Conservation (phyloP, 306 rosid species). For the barrel medic (Medicago truncatula) region MtrunA17r5.0-ANR NC_053045.1:48703501-48704000, state of each 20-base stretch:
- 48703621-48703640: conserved; percentile 94
- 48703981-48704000: too few species aligned
- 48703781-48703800: neutral
- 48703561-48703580: conserved; percentile 75
- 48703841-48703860: too few species aligned
- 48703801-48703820: too few species aligned
- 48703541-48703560: conserved; percentile 76
- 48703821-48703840: too few species aligned
- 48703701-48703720: neutral
- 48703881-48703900: too few species aligned
- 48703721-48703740: neutral
- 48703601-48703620: conserved; percentile 93
- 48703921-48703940: too few species aligned
- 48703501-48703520: conserved; percentile 91
- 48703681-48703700: conserved; percentile 78
- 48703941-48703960: too few species aligned
- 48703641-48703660: conserved; percentile 89
- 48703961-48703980: too few species aligned
- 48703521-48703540: conserved; percentile 75
- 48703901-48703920: too few species aligned
- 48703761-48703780: neutral
- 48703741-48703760: neutral
- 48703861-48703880: too few species aligned
- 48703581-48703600: conserved; percentile 82
- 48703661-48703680: conserved; percentile 92